Evolutionary conservation across 2,329 filamentous ascomycete species (phyloP), one percentile per base, ranked within the genome.

Genomic region (Phyllosticta citrichinensis): DNA sequence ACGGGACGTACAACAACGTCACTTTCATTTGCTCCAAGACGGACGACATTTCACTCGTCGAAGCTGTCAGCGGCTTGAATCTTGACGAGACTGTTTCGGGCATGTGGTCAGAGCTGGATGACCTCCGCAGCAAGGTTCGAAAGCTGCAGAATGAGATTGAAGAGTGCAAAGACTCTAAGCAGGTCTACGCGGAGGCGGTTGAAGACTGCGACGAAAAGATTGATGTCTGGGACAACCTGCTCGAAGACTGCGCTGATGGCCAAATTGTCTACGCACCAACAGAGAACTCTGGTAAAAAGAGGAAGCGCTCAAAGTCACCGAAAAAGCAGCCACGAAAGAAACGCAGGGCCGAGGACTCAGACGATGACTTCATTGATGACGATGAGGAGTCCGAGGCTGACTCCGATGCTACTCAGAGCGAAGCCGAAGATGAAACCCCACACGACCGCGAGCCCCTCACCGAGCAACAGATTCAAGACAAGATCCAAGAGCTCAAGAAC

Each of bases 11-110:
- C 59, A 77, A 73, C 6, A 75, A 73, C 1, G 74, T 86, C 2
- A 84, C 81, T 0, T 86, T 87, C 62, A 81, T 87, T 14, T 86
- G 83, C 66, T 80, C 77, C 17, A 87, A 86, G 66, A 84, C 82
- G 0, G 85, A 87, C 66, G 82, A 86, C 52, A 83, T 87, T 9
- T 79, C 74, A 8, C 69, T 79, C 3, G 75, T 70, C 0, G 78
- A 82, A 60, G 77, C 76, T 4, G 67, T 71, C 3, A 70, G 75
- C 3, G 72, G 69, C 27, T 68, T 79, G 40, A 66, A 68, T 3
- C 67, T 77, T 1, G 69, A 74, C 9, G 70, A 71, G 12, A 62
- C 70, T 52, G 66, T 74, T 1, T 62, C 66, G 12, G 62, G 64
- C 1, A 60, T 67, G 2, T 66, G 68, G 22, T 63, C 65, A 10